Conservation (phyloP, 2,329 filamentous ascomycete genomes). For the Cryphonectria naterciae region DNA sequence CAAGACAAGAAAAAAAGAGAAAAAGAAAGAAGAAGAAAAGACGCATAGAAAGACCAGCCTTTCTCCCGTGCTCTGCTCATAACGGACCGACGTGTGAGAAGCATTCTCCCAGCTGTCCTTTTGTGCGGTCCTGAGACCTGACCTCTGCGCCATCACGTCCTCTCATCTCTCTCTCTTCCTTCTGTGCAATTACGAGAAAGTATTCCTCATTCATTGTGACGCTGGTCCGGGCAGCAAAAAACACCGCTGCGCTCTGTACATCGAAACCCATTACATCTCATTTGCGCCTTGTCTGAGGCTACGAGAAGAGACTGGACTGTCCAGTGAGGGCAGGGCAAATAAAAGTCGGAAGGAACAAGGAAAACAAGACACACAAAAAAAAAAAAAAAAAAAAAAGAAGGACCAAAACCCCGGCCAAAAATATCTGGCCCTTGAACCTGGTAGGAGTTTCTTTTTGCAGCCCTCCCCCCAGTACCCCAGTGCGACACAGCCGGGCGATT, state of each 20-base stretch:
- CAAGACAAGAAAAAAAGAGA: not conserved
- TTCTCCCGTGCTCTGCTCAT: conserved; percentile 14
- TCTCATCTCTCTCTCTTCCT: not conserved
- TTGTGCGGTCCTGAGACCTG: not conserved
- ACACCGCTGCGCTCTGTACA: not conserved
- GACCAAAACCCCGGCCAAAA: conserved; percentile 22
- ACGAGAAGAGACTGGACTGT: conserved; percentile 13
- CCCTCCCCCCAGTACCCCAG: conserved; percentile 19
- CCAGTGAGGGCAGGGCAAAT: not conserved
- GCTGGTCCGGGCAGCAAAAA: conserved; percentile 1
- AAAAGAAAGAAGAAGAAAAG: not conserved
- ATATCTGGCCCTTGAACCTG: conserved; percentile 26
- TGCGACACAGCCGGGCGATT: conserved; percentile 28
- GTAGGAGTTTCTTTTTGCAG: conserved; percentile 25
- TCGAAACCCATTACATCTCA: conserved; percentile 26
- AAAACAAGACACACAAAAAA: not conserved
- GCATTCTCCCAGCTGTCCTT: not conserved
- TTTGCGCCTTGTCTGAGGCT: conserved; percentile 22
- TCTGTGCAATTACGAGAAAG: conserved; percentile 5
- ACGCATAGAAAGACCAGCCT: conserved; percentile 16
- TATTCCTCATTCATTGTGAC: not conserved
- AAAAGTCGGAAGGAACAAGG: no score
- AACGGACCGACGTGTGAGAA: conserved; percentile 12
- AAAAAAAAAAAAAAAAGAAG: not conserved
- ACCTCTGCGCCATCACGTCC: not conserved